phyloP scores from a whole-genome alignment of 352 stramenopile genomes.

The Phytophthora multivora region DNA sequence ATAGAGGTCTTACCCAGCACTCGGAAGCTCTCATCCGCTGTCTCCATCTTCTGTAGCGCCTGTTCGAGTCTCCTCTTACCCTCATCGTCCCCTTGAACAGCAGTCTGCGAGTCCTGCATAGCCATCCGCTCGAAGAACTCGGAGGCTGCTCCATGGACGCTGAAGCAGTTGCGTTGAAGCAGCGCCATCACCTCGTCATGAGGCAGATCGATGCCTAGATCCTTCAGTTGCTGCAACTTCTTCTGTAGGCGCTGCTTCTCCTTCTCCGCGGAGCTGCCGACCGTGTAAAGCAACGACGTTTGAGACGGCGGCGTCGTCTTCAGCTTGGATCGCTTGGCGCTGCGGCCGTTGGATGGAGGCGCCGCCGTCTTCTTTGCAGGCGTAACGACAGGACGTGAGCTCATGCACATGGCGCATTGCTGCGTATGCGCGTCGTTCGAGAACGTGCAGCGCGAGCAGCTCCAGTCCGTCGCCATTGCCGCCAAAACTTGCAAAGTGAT shows the following conservation, averaged over 20 bases:
- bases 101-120: slow-evolving; percentile 4
- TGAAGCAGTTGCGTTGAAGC: slow-evolving; percentile 77
- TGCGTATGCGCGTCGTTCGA: slow-evolving; percentile 50
- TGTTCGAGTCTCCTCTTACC: slow-evolving; percentile 40
- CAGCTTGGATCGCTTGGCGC: slow-evolving; percentile 18
- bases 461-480: slow-evolving; percentile 40
- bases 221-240: slow-evolving; percentile 78
- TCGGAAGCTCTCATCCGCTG: slow-evolving; percentile 23
- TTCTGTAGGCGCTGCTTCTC: slow-evolving; percentile 60
- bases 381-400: slow-evolving; percentile 4
- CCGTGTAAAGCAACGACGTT: slow-evolving; percentile 50
- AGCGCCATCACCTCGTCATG: slow-evolving; percentile 55
- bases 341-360: slow-evolving; percentile 5
- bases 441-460: slow-evolving; percentile 76
- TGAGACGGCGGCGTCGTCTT: slow-evolving; percentile 15
- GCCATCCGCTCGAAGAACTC: slow-evolving; percentile 74
- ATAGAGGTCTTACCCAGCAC: slow-evolving; percentile 55
- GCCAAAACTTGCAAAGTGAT: neutral
- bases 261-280: slow-evolving; percentile 70
- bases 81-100: slow-evolving; percentile 13
- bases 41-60: slow-evolving; percentile 20
- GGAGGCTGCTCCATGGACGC: slow-evolving; percentile 66
- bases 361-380: neutral
- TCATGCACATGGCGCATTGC: slow-evolving; percentile 65
- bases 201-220: slow-evolving; percentile 74